Evolutionary conservation across 208 protist genomes (phyloP).

Genomic region (Leishmania tarentolae): DNA sequence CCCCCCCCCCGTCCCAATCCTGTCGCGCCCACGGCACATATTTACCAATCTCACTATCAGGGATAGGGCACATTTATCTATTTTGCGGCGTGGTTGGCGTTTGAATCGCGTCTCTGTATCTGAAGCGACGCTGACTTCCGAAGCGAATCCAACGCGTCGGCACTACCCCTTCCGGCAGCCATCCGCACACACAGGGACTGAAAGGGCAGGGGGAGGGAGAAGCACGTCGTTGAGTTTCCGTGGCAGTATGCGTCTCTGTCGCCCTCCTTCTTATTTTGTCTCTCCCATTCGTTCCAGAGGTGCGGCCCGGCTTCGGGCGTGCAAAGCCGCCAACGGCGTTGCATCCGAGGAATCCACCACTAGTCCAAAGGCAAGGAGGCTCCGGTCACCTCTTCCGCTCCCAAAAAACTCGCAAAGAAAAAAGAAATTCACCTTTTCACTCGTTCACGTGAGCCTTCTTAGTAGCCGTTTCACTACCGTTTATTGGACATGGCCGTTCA

Average conservation of each 20-base stretch:
- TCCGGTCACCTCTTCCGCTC: no score
- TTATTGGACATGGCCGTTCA: slow-evolving; percentile 21
- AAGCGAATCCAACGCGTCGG: background rate
- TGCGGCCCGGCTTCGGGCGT: background rate
- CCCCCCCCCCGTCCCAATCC: background rate
- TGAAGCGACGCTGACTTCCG: background rate
- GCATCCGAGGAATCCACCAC: no score
- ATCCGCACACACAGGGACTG: background rate
- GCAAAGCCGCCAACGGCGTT: no score
- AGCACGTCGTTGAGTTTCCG: background rate
- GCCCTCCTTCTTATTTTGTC: background rate
- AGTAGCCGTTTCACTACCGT: background rate
- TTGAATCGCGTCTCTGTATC: background rate
- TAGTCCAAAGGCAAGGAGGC: no score
- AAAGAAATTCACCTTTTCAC: background rate
- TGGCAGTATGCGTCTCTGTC: background rate
- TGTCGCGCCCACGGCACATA: background rate
- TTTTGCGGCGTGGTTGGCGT: background rate
- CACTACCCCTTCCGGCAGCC: background rate
- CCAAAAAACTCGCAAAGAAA: no score
- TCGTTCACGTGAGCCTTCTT: background rate
- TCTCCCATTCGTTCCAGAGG: background rate
- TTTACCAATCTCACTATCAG: background rate
- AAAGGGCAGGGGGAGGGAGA: background rate
- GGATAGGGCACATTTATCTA: background rate